Evolutionary conservation across 768 basidiomycete species (phyloP).

Genomic region (Rhodotorula taiwanensis): DNA sequence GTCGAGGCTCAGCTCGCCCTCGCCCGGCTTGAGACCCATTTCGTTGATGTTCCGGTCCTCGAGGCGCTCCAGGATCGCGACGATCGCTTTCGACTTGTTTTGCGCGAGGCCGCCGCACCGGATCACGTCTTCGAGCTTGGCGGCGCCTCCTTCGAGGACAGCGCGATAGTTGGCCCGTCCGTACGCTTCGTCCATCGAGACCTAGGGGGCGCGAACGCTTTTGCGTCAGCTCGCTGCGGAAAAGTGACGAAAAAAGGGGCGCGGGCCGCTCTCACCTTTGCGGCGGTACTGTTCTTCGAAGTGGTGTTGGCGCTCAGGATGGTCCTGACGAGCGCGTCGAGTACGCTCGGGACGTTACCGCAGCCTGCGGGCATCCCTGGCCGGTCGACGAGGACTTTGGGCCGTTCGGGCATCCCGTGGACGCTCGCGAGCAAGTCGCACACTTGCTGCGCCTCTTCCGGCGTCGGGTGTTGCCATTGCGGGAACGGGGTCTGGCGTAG

Average conservation of each 20-base stretch:
- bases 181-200: constrained; percentile 32
- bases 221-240: constrained; percentile 1
- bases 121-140: constrained; percentile 33
- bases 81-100: constrained; percentile 38
- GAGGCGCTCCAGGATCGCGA: constrained; percentile 24
- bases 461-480: constrained; percentile 27
- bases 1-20: constrained; percentile 30
- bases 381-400: constrained; percentile 24
- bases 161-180: constrained; percentile 35
- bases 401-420: constrained; percentile 36
- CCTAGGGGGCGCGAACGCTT: background rate
- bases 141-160: constrained; percentile 27
- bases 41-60: constrained; percentile 16
- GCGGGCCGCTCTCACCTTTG: background rate
- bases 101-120: constrained; percentile 38
- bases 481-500: constrained; percentile 35
- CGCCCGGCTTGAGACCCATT: constrained; percentile 3
- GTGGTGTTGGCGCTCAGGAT: constrained; percentile 34
- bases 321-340: constrained; percentile 38
- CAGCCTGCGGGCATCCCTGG: constrained; percentile 35
- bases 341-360: constrained; percentile 34
- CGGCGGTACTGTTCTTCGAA: constrained; percentile 10
- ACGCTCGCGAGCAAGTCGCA: constrained; percentile 35
- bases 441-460: constrained; percentile 31
- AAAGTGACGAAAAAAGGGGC: background rate